Evolutionary conservation across 306 rosid species (phyloP), one percentile per base, ranked within the genome.

Genomic region (Fagus sylvatica): DNA sequence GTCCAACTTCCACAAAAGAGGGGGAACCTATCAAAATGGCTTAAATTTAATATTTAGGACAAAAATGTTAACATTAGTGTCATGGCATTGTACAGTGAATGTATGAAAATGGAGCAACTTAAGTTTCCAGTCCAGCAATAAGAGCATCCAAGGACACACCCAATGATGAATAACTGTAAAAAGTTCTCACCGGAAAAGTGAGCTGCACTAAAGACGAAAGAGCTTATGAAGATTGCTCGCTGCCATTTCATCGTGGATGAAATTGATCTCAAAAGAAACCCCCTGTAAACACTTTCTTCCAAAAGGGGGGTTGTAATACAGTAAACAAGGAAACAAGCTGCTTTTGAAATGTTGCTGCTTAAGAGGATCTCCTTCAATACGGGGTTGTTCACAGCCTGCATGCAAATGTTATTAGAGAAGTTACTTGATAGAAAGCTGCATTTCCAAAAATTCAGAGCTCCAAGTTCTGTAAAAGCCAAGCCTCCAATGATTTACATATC

Each of bases 61-160:
- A 85, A 75, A 42, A 76, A 87, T 54, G 94, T 79, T 70, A 85
- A 61, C 11, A 86, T 1, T 9, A 94, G 70, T 69, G 90, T 89
- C 80, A 94, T 49, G 55, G 91, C 91, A 78, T 91, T 94, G 87
- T 94, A 94, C 74, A 91, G 64, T 56, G 94, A 94, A 74, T 94
- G 98, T 64, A 90, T 84, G 77, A 79, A 73, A 72, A 91, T 67
- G 40, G 97, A 82, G 46, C 91, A 88, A 30, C 75, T 73, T 75
- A 94, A 87, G 79, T 89, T 88, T 54, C 90, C 93, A 53, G 90
- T 87, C 97, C 97, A 94, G 83, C 87, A 86, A 69, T 90, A 89
- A 0, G 91, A 87, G 85, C 82, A 87, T 71, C 97, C 98, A 75
- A 94, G 91, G 49, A 88, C 87, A 76, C 83, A 88, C 7, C 98